Evolutionary conservation across 2,329 filamentous ascomycete genomes (phyloP).

Genomic region (Phialophora verrucosa): DNA sequence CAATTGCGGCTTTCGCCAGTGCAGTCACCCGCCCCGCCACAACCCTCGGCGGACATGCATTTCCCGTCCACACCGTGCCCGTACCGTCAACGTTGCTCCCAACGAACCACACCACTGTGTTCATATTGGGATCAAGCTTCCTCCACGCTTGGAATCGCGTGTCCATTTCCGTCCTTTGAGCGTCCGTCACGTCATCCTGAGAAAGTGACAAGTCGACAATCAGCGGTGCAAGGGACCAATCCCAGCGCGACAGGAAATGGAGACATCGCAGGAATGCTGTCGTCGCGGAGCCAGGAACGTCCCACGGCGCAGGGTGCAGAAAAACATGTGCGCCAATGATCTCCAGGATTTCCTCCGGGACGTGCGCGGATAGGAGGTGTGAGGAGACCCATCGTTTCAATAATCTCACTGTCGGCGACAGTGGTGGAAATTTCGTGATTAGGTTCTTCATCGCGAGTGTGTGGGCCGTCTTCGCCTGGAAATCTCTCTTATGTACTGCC

Average conservation of each 20-base stretch:
- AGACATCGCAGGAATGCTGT: constrained; percentile 83
- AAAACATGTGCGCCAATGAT: constrained; percentile 80
- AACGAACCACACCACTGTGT: constrained; percentile 78
- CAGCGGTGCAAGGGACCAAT: constrained; percentile 85
- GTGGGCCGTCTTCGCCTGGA: constrained; percentile 74
- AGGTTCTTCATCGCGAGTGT: constrained; percentile 80
- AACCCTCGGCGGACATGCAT: constrained; percentile 73
- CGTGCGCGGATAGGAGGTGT: constrained; percentile 78
- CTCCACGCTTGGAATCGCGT: constrained; percentile 83
- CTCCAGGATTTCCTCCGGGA: constrained; percentile 82
- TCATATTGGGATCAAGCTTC: constrained; percentile 86
- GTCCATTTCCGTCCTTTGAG: constrained; percentile 45
- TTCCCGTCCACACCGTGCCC: constrained; percentile 80
- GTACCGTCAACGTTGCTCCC: constrained; percentile 78
- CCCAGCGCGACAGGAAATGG: constrained; percentile 81
- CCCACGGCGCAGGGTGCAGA: constrained; percentile 80
- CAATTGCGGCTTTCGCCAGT: constrained; percentile 76
- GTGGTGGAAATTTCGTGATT: constrained; percentile 76
- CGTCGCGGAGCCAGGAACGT: constrained; percentile 73
- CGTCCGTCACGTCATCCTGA: constrained; percentile 62
- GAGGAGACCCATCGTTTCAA: constrained; percentile 87
- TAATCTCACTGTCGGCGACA: constrained; percentile 82
- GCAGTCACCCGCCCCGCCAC: constrained; percentile 82
- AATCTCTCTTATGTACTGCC: constrained; percentile 72
- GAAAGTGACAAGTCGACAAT: constrained; percentile 72